Percentiles rank a stretch among this genome's conserved stretches.
Evolutionary conservation across 192 early-diverging fungal genomes (phyloP).

Genomic region (Pilaira anomala): DNA sequence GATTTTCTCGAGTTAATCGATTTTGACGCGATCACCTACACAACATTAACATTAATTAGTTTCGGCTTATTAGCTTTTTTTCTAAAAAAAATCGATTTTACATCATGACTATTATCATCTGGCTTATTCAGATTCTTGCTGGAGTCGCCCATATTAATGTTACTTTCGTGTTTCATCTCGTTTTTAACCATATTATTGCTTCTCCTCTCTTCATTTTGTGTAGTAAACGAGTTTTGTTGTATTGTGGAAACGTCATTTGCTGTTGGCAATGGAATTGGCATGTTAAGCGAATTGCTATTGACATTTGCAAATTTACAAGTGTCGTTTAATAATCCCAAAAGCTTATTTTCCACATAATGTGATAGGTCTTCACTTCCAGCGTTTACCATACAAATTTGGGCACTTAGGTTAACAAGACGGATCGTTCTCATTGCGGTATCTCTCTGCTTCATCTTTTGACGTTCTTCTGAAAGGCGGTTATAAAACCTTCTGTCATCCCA

Average conservation of each 20-base stretch:
- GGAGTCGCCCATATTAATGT: not conserved
- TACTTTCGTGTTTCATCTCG: constrained; percentile 7
- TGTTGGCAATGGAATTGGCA: not conserved
- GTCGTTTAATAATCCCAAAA: constrained; percentile 8
- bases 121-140: no score
- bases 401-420: constrained; percentile 42
- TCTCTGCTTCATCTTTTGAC: constrained; percentile 49
- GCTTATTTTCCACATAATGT: constrained; percentile 18
- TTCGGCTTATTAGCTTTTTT: not conserved
- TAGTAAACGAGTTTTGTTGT: constrained; percentile 6
- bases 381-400: constrained; percentile 40
- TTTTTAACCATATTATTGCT: not conserved
- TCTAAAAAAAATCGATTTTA: no score
- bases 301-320: constrained; percentile 11
- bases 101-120: no score
- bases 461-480: constrained; percentile 55
- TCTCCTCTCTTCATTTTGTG: not conserved
- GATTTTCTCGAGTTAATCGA: constrained; percentile 4
- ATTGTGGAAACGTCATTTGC: not conserved
- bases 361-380: constrained; percentile 36
- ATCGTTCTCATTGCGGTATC: constrained; percentile 47
- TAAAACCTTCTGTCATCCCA: constrained; percentile 62
- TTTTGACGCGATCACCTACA: no score
- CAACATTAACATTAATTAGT: no score
- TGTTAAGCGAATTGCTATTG: not conserved